Evolutionary conservation across 2,329 filamentous ascomycete species (phyloP), one percentile per base, ranked within the genome.

Genomic region (Aspergillus sp.): DNA sequence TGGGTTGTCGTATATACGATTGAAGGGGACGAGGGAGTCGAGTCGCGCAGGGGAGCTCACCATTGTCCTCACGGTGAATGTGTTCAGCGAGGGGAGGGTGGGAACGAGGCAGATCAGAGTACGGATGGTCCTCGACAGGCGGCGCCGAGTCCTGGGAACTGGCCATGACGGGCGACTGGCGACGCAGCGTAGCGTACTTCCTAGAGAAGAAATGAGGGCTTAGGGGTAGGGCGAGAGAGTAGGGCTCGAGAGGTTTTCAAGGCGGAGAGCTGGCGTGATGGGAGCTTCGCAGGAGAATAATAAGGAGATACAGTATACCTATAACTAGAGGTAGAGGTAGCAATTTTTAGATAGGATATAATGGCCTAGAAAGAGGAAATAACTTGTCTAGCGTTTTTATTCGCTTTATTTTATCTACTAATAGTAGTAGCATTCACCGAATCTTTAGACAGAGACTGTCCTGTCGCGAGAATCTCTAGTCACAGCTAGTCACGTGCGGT

Each of bases 181-280:
- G 40, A 33, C 40, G 38, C 35, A 39, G 36, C 38, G 39, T 37
- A 46, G 38, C 47, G 41, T 49, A 50, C 51, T 59, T 61, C 60
- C 61, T 51, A 55, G 58, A 64, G 55, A 47, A 64, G 60, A 61
- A 64, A 64, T 64, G 52, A 64, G 61, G 61, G 61, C 58, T 64
- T 64, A 64, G 60, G 60, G 60, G 47, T 62, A 64, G 61, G 61
- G 61, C 61, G 58, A 57, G 51, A 44, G 47, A 48, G 51, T 64
- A 64, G 61, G 61, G 61, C 58, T 64, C 50, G 39, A 20, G 41
- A 42, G 37, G n/a, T n/a, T 30, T 30, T 37, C 36, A 27, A 31
- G 33, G 42, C 45, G 40, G 36, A 35, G 35, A 34, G 40, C 41
- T 32, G 25, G 36, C 36, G 34, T 35, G 39, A 35, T 26, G 39